A percentile compares a stretch with the other conserved stretches of the same genome.
These are phyloP conservation scores for Leishmania turanica DNA, from an alignment of 208 protist genomes.

Conservation along the genomic window DNA sequence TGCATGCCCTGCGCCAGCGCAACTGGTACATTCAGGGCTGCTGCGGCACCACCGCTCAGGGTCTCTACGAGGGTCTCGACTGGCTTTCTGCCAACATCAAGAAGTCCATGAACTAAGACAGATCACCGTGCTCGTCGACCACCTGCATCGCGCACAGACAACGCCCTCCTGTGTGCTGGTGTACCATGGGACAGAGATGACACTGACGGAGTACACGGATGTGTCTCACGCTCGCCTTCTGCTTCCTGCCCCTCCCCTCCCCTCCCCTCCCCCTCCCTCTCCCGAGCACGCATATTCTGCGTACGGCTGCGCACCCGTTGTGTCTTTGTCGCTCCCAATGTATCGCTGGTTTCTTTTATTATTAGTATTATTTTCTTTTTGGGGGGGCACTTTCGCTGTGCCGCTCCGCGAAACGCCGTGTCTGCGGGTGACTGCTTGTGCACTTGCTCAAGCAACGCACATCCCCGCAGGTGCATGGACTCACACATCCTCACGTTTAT, in stretches of 20 bases:
- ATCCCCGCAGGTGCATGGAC: background rate
- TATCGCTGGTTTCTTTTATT: background rate
- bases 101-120: constrained; percentile 65
- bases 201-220: background rate
- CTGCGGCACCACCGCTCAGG: constrained; percentile 92
- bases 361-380: background rate
- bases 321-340: background rate
- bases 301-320: background rate
- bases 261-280: background rate
- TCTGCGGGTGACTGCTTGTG: background rate
- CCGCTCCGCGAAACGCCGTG: background rate
- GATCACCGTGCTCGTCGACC: background rate
- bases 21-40: constrained; percentile 95
- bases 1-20: constrained; percentile 92
- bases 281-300: background rate
- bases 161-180: background rate
- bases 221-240: background rate
- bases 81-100: constrained; percentile 91
- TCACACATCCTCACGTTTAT: background rate
- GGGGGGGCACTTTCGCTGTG: background rate
- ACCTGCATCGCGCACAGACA: background rate
- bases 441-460: background rate
- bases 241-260: background rate
- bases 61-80: constrained; percentile 94
- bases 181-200: background rate